Base-by-base conservation (phyloP, 257 asterid genomes). In the Coffea canephora region DNA sequence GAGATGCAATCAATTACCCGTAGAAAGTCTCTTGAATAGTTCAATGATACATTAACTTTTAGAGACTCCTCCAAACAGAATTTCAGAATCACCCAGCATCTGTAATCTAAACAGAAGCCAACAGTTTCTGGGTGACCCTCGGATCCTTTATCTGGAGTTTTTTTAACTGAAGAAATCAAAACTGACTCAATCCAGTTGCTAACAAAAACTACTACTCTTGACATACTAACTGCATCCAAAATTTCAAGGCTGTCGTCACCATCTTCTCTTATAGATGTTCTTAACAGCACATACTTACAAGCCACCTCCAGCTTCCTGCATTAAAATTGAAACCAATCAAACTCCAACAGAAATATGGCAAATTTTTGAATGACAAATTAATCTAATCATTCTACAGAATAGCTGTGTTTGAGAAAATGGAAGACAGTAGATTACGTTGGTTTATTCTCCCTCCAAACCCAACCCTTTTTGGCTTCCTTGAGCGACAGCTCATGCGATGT, bases 291-390 rank as follows among this genome's bases (percentile, higher is more conserved):
- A 85, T 86, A 92, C 57, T 88, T 82, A 84, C 81, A 91, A 54
- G 96, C 91, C 88, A 87, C 81, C 83, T 84, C 91, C 62, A 95
- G 84, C 86, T 91, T 92, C 89, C 99, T 95, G 98, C 91, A 89
- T 52, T 54, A 62, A 46, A 81, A 71, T 50, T 80, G 59, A 70
- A 19, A 21, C n/a, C 39, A 10, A 23, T 27, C 15, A 61, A 70
- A 21, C 69, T 83, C 81, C 67, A 84, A 72, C 70, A 62, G 52
- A 62, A 39, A 27, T 59, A 54, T 55, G 31, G 71, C 27, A 74
- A 71, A 54, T n/a, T 27, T 41, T 71, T 46, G 48, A 77, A 76
- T 45, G 36, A 23, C 43, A 34, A 54, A 69, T 52, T 59, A 31
- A 59, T 27, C 16, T 9, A 62, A 62, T 23, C 0, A 6, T 18